These are phyloP conservation scores for Citrus hindsii DNA, from an alignment of 345 rosid genomes.

Conservation along the genomic window DNA sequence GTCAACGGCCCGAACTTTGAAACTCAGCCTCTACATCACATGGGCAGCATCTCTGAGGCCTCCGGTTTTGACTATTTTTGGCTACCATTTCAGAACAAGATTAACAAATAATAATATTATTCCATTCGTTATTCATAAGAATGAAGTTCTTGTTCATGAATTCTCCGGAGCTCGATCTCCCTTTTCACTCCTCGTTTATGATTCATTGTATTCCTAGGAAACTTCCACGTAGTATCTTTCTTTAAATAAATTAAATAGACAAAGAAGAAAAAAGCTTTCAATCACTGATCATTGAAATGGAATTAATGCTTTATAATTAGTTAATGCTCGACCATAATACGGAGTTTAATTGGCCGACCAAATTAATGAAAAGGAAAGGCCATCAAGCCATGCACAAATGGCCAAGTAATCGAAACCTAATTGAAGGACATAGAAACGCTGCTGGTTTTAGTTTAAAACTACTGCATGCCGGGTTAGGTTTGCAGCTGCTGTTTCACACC, in stretches of 20 bases:
- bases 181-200: not conserved
- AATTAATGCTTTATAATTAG: not conserved
- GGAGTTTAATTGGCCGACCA: not conserved
- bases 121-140: not conserved
- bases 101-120: not conserved
- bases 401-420: conserved; percentile 10
- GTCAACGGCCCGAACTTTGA: conserved; percentile 8
- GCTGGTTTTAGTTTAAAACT: conserved; percentile 29
- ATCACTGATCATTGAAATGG: not conserved
- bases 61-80: conserved; percentile 15
- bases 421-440: conserved; percentile 16
- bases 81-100: not conserved
- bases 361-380: not conserved
- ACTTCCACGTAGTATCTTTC: not conserved
- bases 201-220: not conserved
- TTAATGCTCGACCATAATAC: not conserved
- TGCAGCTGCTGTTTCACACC: conserved; percentile 23
- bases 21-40: conserved; percentile 2
- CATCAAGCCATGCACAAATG: not conserved
- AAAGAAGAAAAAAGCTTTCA: not conserved
- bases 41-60: conserved; percentile 11
- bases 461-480: conserved; percentile 11
- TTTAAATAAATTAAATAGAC: not conserved
- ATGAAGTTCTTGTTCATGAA: not conserved
- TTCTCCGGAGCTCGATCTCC: not conserved